phyloP scores from a whole-genome alignment of 208 protist genomes.

The Strigomonas culicis region DNA sequence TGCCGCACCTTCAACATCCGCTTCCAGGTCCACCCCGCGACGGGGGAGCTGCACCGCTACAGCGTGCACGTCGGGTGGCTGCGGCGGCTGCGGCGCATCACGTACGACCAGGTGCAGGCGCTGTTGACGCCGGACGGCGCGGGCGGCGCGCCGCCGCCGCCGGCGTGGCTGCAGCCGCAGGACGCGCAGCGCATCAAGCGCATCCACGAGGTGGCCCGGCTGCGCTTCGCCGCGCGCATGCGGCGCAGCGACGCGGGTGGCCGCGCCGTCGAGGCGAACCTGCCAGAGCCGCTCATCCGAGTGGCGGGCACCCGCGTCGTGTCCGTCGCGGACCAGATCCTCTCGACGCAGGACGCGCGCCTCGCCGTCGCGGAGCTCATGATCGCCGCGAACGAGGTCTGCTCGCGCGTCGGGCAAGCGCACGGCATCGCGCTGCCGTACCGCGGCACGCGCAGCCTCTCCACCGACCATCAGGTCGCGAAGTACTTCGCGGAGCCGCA shows the following conservation, averaged over 20 bases:
- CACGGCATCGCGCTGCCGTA: slow-evolving; percentile 71
- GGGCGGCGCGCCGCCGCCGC: background rate
- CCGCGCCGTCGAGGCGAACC: slow-evolving; percentile 36
- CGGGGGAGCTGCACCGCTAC: slow-evolving; percentile 73
- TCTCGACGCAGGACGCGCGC: slow-evolving; percentile 76
- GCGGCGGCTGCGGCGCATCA: slow-evolving; percentile 73
- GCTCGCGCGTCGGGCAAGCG: slow-evolving; percentile 79
- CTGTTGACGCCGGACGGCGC: slow-evolving; percentile 22
- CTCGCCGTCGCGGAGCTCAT: slow-evolving; percentile 87
- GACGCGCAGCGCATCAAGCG: slow-evolving; percentile 42
- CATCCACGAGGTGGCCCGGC: slow-evolving; percentile 47
- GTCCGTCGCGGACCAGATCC: slow-evolving; percentile 66
- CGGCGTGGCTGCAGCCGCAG: slow-evolving; percentile 45
- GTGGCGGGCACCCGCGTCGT: slow-evolving; percentile 52
- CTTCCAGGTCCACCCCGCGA: slow-evolving; percentile 68
- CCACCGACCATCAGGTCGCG: slow-evolving; percentile 72
- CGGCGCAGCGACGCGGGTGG: slow-evolving; percentile 12
- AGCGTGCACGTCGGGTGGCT: slow-evolving; percentile 74
- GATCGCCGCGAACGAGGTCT: slow-evolving; percentile 91
- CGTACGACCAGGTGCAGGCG: slow-evolving; percentile 79
- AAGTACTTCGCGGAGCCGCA: slow-evolving; percentile 52
- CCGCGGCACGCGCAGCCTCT: slow-evolving; percentile 72
- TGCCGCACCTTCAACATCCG: slow-evolving; percentile 87
- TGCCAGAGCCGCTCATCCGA: slow-evolving; percentile 76
- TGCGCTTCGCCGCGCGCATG: slow-evolving; percentile 45